Evolutionary conservation across 257 asterid species (phyloP).

Genomic region (Plantago ovata): DNA sequence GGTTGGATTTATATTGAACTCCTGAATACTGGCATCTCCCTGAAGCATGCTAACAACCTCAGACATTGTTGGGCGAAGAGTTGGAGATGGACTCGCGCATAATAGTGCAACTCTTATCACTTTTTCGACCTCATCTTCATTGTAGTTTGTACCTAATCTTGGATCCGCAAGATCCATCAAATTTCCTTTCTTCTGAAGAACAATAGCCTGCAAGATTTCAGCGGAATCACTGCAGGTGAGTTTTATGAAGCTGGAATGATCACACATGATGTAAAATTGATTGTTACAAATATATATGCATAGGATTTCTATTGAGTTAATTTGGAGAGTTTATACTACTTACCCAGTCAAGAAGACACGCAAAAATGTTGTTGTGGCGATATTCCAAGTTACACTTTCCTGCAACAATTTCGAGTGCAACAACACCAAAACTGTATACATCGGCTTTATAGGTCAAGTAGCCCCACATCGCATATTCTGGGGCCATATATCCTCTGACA

Average conservation of each 20-base stretch:
- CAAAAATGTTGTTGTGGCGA: slow-evolving; percentile 42
- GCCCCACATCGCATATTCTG: slow-evolving; percentile 75
- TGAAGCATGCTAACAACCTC: slow-evolving; percentile 52
- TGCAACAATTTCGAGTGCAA: slow-evolving; percentile 54
- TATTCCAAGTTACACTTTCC: slow-evolving; percentile 57
- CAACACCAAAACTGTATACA: slow-evolving; percentile 67
- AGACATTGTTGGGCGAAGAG: slow-evolving; percentile 63
- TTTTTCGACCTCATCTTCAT: slow-evolving; percentile 37
- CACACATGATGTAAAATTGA: no score
- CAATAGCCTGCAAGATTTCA: slow-evolving; percentile 40
- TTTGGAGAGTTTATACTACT: slow-evolving; percentile 5
- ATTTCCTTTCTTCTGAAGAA: slow-evolving; percentile 41
- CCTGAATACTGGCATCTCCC: slow-evolving; percentile 38
- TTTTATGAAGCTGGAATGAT: no score
- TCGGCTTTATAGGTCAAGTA: slow-evolving; percentile 67
- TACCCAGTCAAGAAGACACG: slow-evolving; percentile 76
- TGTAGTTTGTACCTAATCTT: slow-evolving; percentile 34
- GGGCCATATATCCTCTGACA: slow-evolving; percentile 69
- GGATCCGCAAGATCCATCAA: slow-evolving; percentile 53
- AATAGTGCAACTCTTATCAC: slow-evolving; percentile 47
- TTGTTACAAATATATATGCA: no score
- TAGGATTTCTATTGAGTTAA: neutral
- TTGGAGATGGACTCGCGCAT: slow-evolving; percentile 66
- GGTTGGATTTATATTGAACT: slow-evolving; percentile 22
- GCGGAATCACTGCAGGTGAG: no score